phyloP scores from a whole-genome alignment of 2,329 filamentous ascomycete genomes.

The Calonectria honghensis region DNA sequence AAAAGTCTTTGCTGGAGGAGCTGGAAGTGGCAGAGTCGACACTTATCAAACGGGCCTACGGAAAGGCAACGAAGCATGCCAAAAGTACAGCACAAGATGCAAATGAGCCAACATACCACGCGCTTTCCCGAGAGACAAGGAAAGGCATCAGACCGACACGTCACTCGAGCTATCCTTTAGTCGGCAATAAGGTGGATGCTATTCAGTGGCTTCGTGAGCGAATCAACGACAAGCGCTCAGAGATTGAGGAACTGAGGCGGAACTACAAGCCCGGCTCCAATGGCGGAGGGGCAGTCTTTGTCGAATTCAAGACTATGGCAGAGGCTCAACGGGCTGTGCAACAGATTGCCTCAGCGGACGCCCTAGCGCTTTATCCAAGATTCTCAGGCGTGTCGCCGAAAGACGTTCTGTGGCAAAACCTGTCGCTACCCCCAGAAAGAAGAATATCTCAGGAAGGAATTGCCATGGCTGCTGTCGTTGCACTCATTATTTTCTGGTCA shows the following conservation, averaged over 20 bases:
- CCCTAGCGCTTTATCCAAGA: slow-evolving; percentile 6
- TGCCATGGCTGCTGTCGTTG: neutral
- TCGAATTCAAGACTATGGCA: slow-evolving; percentile 1
- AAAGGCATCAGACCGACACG: neutral
- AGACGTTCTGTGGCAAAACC: slow-evolving; percentile 16
- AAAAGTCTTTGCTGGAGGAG: neutral
- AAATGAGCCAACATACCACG: neutral
- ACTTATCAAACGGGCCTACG: neutral
- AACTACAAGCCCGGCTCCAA: neutral
- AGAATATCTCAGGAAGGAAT: neutral
- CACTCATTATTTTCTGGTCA: neutral
- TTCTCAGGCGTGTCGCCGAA: neutral
- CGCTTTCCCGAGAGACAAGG: neutral
- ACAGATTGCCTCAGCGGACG: neutral
- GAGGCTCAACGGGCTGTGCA: neutral
- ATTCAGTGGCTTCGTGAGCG: slow-evolving; percentile 3
- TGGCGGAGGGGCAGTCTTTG: neutral
- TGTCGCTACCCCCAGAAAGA: neutral
- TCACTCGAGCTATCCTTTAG: too few species aligned
- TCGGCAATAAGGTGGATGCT: neutral
- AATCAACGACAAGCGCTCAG: neutral
- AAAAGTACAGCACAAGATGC: too few species aligned
- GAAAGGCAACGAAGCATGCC: neutral
- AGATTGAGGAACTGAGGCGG: neutral
- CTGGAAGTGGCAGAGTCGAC: slow-evolving; percentile 5